These are phyloP conservation scores for Colletotrichum eleusines DNA, from an alignment of 2,329 filamentous ascomycete species.

Conservation along the genomic window DNA sequence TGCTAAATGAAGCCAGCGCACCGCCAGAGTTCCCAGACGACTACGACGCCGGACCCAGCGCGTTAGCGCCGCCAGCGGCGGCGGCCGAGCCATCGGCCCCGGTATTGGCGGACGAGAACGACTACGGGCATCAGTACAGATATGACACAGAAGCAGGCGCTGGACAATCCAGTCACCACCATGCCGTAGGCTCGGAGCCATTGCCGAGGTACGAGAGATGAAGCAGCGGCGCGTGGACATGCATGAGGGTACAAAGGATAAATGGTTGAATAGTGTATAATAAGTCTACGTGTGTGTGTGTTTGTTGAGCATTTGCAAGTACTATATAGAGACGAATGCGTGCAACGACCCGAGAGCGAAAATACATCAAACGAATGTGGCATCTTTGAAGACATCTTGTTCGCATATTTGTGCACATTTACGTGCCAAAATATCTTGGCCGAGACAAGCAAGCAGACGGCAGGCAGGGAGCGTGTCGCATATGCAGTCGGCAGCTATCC, in stretches of 20 bases:
- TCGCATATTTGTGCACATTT: background rate
- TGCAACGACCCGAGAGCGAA: constrained; percentile 35
- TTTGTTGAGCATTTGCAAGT: constrained; percentile 33
- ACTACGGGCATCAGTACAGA: constrained; percentile 55
- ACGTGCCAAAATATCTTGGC: background rate
- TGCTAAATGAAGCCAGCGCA: constrained; percentile 74
- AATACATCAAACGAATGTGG: constrained; percentile 32
- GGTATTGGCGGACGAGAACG: constrained; percentile 66
- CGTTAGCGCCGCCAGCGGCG: constrained; percentile 47
- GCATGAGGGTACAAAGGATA: constrained; percentile 23
- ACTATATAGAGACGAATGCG: constrained; percentile 36
- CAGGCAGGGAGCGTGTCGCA: background rate
- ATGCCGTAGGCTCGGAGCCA: constrained; percentile 45
- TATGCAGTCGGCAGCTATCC: constrained; percentile 20
- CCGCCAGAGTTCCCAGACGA: constrained; percentile 70
- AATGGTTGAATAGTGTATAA: constrained; percentile 39
- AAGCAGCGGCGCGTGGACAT: constrained; percentile 14
- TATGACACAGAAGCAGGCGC: constrained; percentile 35
- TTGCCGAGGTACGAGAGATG: constrained; percentile 53
- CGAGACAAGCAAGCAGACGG: background rate
- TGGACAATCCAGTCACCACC: constrained; percentile 29
- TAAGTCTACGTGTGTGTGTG: constrained; percentile 23
- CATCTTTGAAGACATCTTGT: background rate
- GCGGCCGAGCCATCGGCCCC: constrained; percentile 67
- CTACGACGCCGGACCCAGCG: constrained; percentile 53